Base-by-base conservation (phyloP, 176 grass and related monocot genomes). In the Cocos nucifera region DNA sequence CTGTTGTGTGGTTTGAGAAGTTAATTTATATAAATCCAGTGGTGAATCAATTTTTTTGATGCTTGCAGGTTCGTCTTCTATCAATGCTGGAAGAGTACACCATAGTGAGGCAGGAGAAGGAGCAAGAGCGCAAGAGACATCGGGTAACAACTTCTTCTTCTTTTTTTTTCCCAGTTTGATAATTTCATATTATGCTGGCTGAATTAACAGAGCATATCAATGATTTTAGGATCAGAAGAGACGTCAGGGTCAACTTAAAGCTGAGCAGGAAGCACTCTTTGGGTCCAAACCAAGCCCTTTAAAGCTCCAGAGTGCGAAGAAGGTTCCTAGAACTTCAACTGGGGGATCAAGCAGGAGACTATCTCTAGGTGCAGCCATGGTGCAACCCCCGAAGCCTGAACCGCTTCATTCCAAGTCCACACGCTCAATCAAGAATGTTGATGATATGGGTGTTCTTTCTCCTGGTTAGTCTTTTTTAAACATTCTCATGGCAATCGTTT, bases 241-340 rank as follows among this genome's bases (percentile, higher is more conserved):
- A 63, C 68, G 84, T 19, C 84, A 84, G 59, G 80, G 82, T 49
- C 89, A 84, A 48, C 61, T 81, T 48, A 90, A 88, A 66, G 78
- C 87, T 25, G 79, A 87, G 67, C 84, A 87, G 59, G 89, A 94
- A 65, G 57, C 67, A 7, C 74, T 94, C 0, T 84, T 81, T 32
- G 84, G 89, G 53, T 79, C 89, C 69, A 93, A 93, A 52, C 80
- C 84, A 20, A 93, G 84, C 67, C 77, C 93, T 69, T 87, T 80
- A 29, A 94, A 81, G 44, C 48, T 77, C 58, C 74, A 69, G 54
- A 84, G 75, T 18, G 56, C 58, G 25, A 88, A 83, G 57, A 93
- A 97, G 70, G 26, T 67, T 16, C 58, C 71, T 25, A 75, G 58
- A 66, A 78, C 54, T 19, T 80, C 86, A 9, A 68, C 62, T 49